phyloP scores from a whole-genome alignment of 768 basidiomycete species.

The Hygrocybe coccinea region DNA sequence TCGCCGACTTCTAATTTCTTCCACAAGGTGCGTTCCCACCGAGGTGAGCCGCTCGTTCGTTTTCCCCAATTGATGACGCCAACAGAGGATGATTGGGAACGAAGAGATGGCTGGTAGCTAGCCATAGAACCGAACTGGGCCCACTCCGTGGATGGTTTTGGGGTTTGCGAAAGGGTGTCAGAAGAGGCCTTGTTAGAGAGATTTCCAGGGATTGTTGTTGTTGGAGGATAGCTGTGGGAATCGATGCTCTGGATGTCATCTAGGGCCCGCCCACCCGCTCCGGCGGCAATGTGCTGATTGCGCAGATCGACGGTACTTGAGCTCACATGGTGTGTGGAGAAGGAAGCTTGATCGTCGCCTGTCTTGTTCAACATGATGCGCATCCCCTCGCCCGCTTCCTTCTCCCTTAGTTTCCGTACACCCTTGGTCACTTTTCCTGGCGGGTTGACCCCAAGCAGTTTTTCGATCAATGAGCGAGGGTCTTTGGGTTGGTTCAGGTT shows the following conservation, averaged over 20 bases:
- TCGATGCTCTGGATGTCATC: slow-evolving; percentile 69
- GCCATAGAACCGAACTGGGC: slow-evolving; percentile 39
- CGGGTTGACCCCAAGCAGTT: slow-evolving; percentile 59
- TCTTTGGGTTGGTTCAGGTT: slow-evolving; percentile 87
- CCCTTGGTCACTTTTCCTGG: slow-evolving; percentile 81
- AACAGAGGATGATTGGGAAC: slow-evolving; percentile 43
- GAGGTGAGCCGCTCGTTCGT: slow-evolving; percentile 61
- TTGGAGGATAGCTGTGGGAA: slow-evolving; percentile 61
- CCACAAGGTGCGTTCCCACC: slow-evolving; percentile 96
- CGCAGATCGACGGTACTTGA: slow-evolving; percentile 41
- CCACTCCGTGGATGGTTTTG: slow-evolving; percentile 34
- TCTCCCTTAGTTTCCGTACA: slow-evolving; percentile 76
- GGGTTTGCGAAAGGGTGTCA: slow-evolving; percentile 26
- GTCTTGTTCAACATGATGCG: slow-evolving; percentile 57
- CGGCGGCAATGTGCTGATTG: slow-evolving; percentile 25
- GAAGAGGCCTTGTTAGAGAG: slow-evolving; percentile 32
- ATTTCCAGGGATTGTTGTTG: slow-evolving; percentile 22
- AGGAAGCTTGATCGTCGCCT: slow-evolving; percentile 37
- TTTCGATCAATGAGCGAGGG: slow-evolving; percentile 70
- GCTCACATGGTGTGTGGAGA: slow-evolving; percentile 34
- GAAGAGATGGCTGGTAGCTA: slow-evolving; percentile 54
- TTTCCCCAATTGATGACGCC: slow-evolving; percentile 83
- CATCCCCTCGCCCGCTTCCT: slow-evolving; percentile 63
- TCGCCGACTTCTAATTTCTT: slow-evolving; percentile 99
- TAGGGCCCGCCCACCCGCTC: slow-evolving; percentile 47